Percentiles rank a stretch among this genome's conserved stretches.
phyloP scores from a whole-genome alignment of 2,329 filamentous ascomycete genomes.

The Cryphonectria radicalis region DNA sequence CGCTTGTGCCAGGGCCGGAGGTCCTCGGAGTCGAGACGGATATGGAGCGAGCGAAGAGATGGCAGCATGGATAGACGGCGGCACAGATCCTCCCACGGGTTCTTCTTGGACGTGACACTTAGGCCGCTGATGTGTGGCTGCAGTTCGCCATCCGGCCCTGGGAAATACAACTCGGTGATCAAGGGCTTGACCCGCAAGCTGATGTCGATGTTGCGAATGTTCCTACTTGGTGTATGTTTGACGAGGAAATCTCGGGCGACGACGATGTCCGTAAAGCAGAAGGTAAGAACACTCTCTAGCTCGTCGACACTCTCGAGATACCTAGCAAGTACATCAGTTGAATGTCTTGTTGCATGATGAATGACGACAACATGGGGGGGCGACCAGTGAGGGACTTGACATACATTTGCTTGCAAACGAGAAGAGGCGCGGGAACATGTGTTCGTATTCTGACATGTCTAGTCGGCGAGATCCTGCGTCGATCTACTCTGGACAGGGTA shows the following conservation, averaged over 20 bases:
- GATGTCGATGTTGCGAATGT: conserved; percentile 35
- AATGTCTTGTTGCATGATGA: background rate
- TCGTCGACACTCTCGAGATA: conserved; percentile 36
- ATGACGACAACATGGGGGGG: background rate
- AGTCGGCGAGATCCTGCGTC: conserved; percentile 7
- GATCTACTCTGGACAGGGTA: conserved; percentile 12
- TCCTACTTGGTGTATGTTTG: conserved; percentile 23
- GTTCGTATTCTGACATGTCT: conserved; percentile 3
- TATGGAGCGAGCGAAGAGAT: conserved; percentile 33
- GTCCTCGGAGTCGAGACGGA: conserved; percentile 38
- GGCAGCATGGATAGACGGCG: conserved; percentile 28
- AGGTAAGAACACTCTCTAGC: conserved; percentile 35
- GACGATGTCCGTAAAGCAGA: conserved; percentile 37
- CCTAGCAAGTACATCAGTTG: conserved; percentile 24
- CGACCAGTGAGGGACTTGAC: background rate
- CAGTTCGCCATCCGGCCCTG: conserved; percentile 24
- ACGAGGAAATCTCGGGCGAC: conserved; percentile 34
- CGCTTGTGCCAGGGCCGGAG: conserved; percentile 38
- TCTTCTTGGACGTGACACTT: conserved; percentile 30
- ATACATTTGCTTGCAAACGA: conserved; percentile 38
- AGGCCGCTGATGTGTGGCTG: conserved; percentile 28
- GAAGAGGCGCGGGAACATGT: conserved; percentile 28
- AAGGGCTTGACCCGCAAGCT: conserved; percentile 34
- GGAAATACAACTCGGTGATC: conserved; percentile 37
- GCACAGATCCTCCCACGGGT: conserved; percentile 38